Percentiles rank a stretch among this genome's conserved stretches.
These are phyloP conservation scores for Pseudonitzschia multiseries DNA, from an alignment of 108 stramenopile genomes.

Conservation along the genomic window DNA sequence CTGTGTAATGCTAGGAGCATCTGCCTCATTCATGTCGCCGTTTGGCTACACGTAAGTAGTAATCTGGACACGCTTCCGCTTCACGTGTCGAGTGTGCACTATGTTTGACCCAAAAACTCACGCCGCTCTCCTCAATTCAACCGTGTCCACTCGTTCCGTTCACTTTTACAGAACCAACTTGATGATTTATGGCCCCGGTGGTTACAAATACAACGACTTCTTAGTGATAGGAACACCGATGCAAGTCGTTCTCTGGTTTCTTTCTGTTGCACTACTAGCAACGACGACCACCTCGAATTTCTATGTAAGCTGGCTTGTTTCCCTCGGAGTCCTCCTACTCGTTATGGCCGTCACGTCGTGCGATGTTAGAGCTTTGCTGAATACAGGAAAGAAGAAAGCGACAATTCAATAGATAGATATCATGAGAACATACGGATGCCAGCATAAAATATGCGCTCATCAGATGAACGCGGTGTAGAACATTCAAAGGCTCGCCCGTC, in stretches of 20 bases:
- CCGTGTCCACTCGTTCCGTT: too few species aligned
- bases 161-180: slow-evolving; percentile 59
- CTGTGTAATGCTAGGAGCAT: slow-evolving; percentile 78
- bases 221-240: slow-evolving; percentile 74
- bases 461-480: too few species aligned
- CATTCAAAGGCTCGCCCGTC: too few species aligned
- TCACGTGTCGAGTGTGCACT: too few species aligned
- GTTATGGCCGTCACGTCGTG: slow-evolving; percentile 28
- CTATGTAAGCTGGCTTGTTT: slow-evolving; percentile 55
- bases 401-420: too few species aligned
- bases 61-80: too few species aligned
- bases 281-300: slow-evolving; percentile 41
- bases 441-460: too few species aligned
- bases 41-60: slow-evolving; percentile 65
- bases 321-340: slow-evolving; percentile 17
- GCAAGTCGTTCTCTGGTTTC: slow-evolving; percentile 77
- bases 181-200: slow-evolving; percentile 84
- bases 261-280: slow-evolving; percentile 45
- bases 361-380: background rate
- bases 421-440: too few species aligned
- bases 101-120: background rate
- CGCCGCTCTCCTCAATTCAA: too few species aligned
- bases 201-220: slow-evolving; percentile 81
- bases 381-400: too few species aligned
- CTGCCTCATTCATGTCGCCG: slow-evolving; percentile 79